Conservation (phyloP, 148 eudicot species). For the Persicaria maculosa region DNA sequence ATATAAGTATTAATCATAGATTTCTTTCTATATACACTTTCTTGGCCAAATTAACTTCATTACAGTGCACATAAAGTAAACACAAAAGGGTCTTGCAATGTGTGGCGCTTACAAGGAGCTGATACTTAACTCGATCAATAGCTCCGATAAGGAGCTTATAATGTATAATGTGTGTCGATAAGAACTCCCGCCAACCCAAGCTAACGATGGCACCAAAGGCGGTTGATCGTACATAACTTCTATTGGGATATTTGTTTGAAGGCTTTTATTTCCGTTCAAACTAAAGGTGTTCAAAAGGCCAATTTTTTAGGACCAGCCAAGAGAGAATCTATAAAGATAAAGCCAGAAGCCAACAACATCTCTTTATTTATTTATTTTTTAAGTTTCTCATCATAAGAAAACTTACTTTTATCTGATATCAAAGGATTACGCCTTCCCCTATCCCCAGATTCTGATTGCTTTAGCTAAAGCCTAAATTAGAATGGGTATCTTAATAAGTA, state of each 20-base stretch:
- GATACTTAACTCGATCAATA: no score
- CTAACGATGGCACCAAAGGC: constrained; percentile 14
- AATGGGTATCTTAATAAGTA: constrained; percentile 17
- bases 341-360: constrained; percentile 10
- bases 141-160: no score
- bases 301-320: constrained; percentile 36
- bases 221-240: constrained; percentile 20
- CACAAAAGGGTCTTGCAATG: no score
- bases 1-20: no score
- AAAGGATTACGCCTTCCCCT: constrained; percentile 23
- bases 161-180: no score
- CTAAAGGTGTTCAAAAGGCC: constrained; percentile 40
- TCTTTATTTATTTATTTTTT: not conserved
- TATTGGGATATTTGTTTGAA: constrained; percentile 16
- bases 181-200: no score
- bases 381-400: not conserved
- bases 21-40: no score
- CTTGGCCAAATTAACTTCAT: no score
- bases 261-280: constrained; percentile 21
- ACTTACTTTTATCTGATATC: constrained; percentile 4
- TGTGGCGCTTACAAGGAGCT: no score
- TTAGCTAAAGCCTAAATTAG: constrained; percentile 28
- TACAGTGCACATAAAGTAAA: no score
- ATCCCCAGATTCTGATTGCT: constrained; percentile 16
- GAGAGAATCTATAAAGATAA: constrained; percentile 43